Evolutionary conservation across 1,284 basidiomycete species (phyloP).

Genomic region (Ceratobasidium sp.): DNA sequence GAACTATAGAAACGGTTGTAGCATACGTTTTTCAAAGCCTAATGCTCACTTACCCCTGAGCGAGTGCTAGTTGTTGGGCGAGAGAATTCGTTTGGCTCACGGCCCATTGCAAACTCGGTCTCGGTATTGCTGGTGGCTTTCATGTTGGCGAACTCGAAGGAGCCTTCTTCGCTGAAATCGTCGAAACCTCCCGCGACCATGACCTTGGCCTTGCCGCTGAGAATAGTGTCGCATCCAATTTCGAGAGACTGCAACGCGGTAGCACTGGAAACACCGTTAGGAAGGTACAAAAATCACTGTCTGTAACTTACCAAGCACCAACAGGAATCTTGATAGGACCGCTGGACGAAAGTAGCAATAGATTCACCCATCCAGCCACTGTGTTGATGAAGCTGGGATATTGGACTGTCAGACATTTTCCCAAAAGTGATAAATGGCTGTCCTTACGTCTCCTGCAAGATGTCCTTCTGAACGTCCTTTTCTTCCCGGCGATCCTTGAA

Average conservation of each 20-base stretch:
- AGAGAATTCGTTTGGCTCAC: conserved; percentile 98
- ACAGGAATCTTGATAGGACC: conserved; percentile 99
- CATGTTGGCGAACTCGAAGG: conserved; percentile 99
- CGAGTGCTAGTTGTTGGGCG: conserved; percentile 96
- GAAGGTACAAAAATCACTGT: conserved; percentile 8
- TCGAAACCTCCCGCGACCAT: conserved; percentile 99
- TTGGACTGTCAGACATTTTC: conserved; percentile 29
- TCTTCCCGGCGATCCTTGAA: conserved; percentile 98
- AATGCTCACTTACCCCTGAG: conserved; percentile 68
- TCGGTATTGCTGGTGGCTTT: conserved; percentile 98
- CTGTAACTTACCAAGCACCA: conserved; percentile 82
- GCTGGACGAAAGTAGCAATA: conserved; percentile 90
- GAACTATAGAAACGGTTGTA: conserved; percentile 62
- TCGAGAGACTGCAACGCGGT: conserved; percentile 97
- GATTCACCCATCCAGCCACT: conserved; percentile 96
- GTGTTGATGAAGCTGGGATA: conserved; percentile 89
- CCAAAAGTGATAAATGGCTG: conserved; percentile 16
- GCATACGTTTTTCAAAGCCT: conserved; percentile 6
- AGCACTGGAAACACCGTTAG: conserved; percentile 62
- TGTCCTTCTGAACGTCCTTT: conserved; percentile 97
- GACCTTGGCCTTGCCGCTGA: conserved; percentile 96
- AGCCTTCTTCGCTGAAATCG: conserved; percentile 96
- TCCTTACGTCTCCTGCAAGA: conserved; percentile 94
- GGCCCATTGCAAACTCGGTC: conserved; percentile 97
- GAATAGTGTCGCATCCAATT: conserved; percentile 95